phyloP scores from a whole-genome alignment of 805 yeast genomes.

The Cyberlindnera misumaiensis region DNA sequence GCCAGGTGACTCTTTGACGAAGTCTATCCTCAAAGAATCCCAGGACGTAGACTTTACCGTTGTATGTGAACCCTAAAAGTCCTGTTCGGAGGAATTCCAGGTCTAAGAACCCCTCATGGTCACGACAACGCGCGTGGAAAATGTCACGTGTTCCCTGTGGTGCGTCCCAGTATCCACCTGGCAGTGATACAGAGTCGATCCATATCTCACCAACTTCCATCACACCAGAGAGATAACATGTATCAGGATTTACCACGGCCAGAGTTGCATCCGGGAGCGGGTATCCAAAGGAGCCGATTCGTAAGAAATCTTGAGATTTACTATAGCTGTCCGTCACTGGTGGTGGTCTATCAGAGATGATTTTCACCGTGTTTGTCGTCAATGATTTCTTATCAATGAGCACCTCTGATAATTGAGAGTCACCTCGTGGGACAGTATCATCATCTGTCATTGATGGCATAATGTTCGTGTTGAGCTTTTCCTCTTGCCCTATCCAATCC shows the following conservation, averaged over 20 bases:
- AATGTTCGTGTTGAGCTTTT: conserved; percentile 47
- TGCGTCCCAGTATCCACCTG: conserved; percentile 83
- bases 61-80: conserved; percentile 76
- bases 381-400: conserved; percentile 67
- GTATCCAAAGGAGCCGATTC: conserved; percentile 89
- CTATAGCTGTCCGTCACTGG: conserved; percentile 36
- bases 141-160: conserved; percentile 63
- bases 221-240: conserved; percentile 61
- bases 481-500: conserved; percentile 80
- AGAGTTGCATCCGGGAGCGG: conserved; percentile 92
- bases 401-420: conserved; percentile 48
- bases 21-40: conserved; percentile 91
- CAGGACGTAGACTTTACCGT: conserved; percentile 81
- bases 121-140: conserved; percentile 77
- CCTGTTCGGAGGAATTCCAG: conserved; percentile 87
- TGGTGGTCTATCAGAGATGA: conserved; percentile 53
- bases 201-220: conserved; percentile 92
- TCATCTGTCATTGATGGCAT: conserved; percentile 32
- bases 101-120: conserved; percentile 61
- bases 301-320: conserved; percentile 39
- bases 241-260: conserved; percentile 93
- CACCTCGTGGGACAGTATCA: conserved; percentile 14
- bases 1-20: conserved; percentile 66
- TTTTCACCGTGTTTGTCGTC: conserved; percentile 62
- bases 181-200: conserved; percentile 90